Evolutionary conservation across 805 yeast species (phyloP).

Genomic region (Scheffersomyces stipitis): DNA sequence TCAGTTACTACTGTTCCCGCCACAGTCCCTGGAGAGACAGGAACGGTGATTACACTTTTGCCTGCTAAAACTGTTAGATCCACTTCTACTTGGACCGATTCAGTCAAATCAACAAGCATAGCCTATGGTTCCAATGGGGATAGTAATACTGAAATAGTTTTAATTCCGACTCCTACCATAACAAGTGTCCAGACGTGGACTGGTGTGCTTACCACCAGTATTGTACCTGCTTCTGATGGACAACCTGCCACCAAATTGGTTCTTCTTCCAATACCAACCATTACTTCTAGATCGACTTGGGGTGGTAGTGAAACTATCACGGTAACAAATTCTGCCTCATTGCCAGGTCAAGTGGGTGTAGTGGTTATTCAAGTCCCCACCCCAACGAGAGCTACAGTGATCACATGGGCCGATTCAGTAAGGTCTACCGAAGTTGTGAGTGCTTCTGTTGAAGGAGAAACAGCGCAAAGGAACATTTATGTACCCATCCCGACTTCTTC

Average conservation of each 20-base stretch:
- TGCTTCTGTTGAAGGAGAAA: constrained; percentile 10
- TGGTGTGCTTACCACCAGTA: constrained; percentile 5
- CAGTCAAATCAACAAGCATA: constrained; percentile 6
- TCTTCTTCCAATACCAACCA: constrained; percentile 10
- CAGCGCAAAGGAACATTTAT: constrained; percentile 11
- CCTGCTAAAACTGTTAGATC: constrained; percentile 12
- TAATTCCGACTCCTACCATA: constrained; percentile 11
- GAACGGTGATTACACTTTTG: constrained; percentile 18
- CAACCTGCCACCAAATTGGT: constrained; percentile 11
- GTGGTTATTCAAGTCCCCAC: constrained; percentile 14
- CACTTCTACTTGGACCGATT: constrained; percentile 3
- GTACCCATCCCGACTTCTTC: constrained; percentile 11
- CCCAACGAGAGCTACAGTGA: constrained; percentile 9
- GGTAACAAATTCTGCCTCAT: constrained; percentile 9
- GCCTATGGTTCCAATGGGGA: constrained; percentile 7
- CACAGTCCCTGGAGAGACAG: constrained; percentile 10
- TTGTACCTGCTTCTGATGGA: constrained; percentile 9
- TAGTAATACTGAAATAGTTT: constrained; percentile 10
- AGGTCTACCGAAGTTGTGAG: constrained; percentile 1
- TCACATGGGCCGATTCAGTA: constrained; percentile 11
- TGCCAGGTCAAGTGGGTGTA: constrained; percentile 7
- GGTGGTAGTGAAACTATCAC: constrained; percentile 3
- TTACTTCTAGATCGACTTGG: constrained; percentile 8
- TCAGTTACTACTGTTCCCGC: constrained; percentile 1
- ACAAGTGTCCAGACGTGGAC: constrained; percentile 9